Percentiles rank a stretch among this genome's conserved stretches.
phyloP scores from a whole-genome alignment of 331 rosid species.

The Telfairia occidentalis region DNA sequence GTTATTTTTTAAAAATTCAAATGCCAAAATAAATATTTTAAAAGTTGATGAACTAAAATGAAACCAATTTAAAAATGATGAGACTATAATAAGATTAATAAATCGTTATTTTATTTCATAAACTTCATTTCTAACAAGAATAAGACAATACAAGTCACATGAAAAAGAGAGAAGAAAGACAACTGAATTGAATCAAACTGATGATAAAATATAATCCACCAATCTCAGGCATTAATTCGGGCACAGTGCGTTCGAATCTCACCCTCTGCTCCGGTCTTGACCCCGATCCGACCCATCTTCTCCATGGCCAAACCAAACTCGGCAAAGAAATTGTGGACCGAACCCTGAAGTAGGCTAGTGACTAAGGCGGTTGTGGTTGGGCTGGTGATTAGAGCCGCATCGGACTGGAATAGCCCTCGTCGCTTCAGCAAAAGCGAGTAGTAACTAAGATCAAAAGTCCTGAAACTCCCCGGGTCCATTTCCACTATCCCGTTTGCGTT shows the following conservation, averaged over 20 bases:
- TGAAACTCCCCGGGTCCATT: conserved; percentile 84
- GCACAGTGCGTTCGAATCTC: conserved; percentile 68
- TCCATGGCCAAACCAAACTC: conserved; percentile 61
- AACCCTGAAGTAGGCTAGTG: conserved; percentile 33
- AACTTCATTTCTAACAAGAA: no score
- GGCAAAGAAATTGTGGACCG: conserved; percentile 29
- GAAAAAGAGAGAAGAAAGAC: no score
- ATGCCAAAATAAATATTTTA: no score
- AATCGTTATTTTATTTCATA: no score
- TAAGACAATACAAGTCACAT: no score
- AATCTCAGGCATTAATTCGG: conserved; percentile 23
- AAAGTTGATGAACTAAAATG: no score
- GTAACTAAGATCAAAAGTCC: conserved; percentile 63
- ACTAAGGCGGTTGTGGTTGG: conserved; percentile 31
- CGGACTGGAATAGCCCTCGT: conserved; percentile 65
- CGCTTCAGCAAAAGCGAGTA: conserved; percentile 40
- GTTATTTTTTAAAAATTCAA: no score
- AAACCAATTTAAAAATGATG: no score
- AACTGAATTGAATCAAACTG: no score
- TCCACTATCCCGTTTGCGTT: conserved; percentile 42
- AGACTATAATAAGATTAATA: no score
- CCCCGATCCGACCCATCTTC: conserved; percentile 53
- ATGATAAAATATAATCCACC: no score
- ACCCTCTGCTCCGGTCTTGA: conserved; percentile 49
- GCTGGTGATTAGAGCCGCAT: conserved; percentile 40